These are phyloP conservation scores for Pyrenophora tritici-repentis DNA, from an alignment of 2,329 filamentous ascomycete genomes.

Conservation along the genomic window DNA sequence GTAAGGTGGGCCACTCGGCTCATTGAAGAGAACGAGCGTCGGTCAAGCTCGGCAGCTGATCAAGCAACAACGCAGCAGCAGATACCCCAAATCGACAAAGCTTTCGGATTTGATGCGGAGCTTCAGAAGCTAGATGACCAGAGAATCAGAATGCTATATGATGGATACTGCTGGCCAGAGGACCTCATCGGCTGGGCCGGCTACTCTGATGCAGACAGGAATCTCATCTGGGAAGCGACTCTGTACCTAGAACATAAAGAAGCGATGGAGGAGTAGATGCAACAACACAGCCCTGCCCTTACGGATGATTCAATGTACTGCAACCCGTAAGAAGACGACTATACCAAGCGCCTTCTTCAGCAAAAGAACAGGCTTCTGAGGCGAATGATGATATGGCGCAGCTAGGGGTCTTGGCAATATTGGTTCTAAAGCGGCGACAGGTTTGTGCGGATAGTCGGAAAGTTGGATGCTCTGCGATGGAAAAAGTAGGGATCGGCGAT, in stretches of 20 bases:
- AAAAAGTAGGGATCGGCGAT: too few species aligned
- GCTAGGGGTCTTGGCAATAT: too few species aligned
- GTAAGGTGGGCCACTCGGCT: neutral
- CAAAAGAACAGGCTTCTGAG: too few species aligned
- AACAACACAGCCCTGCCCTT: too few species aligned
- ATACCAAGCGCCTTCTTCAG: too few species aligned
- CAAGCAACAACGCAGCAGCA: too few species aligned
- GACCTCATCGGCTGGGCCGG: neutral
- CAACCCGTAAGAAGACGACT: too few species aligned
- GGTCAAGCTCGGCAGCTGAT: neutral
- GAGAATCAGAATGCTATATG: neutral
- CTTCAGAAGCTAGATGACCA: neutral
- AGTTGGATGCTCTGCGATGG: too few species aligned
- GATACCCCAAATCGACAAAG: neutral
- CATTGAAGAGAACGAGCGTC: neutral
- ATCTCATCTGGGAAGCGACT: neutral
- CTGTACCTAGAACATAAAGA: neutral
- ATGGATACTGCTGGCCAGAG: neutral
- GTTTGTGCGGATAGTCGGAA: too few species aligned
- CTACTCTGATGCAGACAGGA: neutral
- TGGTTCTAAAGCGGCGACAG: too few species aligned
- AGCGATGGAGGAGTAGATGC: neutral
- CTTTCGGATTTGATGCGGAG: neutral
- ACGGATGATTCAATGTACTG: neutral
- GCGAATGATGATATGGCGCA: too few species aligned